phyloP scores from a whole-genome alignment of 495 filamentous ascomycete genomes.

The Neurospora africana region DNA sequence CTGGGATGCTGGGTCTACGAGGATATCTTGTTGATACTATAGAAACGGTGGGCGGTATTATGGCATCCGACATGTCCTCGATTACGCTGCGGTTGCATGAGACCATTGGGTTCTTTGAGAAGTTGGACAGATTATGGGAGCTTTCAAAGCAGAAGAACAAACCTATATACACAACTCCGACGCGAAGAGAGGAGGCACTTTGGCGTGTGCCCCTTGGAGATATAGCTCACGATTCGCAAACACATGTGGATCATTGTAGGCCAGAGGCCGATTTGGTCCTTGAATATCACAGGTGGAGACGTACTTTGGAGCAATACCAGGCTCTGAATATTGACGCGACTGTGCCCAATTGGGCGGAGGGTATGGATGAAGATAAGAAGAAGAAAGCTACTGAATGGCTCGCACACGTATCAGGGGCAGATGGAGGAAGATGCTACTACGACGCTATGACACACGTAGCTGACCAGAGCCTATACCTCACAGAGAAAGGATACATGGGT shows the following conservation, averaged over 20 bases:
- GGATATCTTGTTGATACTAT: slow-evolving; percentile 4
- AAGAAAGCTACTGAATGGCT: not conserved
- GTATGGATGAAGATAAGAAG: not conserved
- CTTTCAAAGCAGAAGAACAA: not conserved
- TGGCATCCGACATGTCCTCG: too few species aligned
- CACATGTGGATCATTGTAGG: too few species aligned
- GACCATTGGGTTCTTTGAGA: too few species aligned
- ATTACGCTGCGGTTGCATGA: too few species aligned
- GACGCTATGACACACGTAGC: too few species aligned
- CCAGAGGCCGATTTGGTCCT: not conserved
- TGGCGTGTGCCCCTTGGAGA: not conserved
- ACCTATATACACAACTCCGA: not conserved
- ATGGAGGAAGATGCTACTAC: not conserved
- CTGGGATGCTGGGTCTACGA: not conserved
- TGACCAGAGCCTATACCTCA: slow-evolving; percentile 1
- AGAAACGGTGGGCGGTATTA: not conserved
- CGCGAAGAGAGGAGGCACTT: not conserved
- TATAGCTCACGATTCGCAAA: too few species aligned
- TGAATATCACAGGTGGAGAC: not conserved
- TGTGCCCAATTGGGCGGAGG: too few species aligned
- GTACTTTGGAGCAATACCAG: not conserved
- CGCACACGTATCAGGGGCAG: too few species aligned
- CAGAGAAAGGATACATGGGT: slow-evolving; percentile 3
- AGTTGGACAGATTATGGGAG: not conserved
- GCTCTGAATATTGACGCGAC: too few species aligned